Evolutionary conservation across 1,284 basidiomycete genomes (phyloP).

Genomic region (Puccinia coronata): DNA sequence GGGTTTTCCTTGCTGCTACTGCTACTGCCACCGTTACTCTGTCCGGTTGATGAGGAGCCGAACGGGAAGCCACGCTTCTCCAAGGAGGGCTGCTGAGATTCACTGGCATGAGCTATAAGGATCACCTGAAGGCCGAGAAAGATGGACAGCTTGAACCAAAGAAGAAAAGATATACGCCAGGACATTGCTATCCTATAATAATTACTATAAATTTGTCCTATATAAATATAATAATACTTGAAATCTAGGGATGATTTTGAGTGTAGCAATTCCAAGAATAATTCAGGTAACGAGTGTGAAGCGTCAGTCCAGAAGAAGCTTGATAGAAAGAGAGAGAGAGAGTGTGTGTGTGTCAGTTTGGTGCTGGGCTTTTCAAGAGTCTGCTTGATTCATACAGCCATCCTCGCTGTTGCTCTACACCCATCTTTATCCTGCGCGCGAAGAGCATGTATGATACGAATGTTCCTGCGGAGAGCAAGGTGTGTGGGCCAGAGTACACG

Average conservation of each 20-base stretch:
- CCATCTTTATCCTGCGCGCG: not conserved
- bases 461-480: not conserved
- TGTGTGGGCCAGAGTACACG: not conserved
- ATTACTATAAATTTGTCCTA: not conserved
- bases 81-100: not conserved
- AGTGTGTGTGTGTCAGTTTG: too few species aligned
- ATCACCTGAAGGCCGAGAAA: constrained; percentile 12
- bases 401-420: not conserved
- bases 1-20: not conserved
- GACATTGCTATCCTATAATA: not conserved
- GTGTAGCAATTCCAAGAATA: not conserved
- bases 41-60: constrained; percentile 6
- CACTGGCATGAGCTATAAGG: constrained; percentile 12
- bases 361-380: not conserved
- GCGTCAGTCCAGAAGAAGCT: not conserved
- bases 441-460: not conserved
- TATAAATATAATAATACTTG: too few species aligned
- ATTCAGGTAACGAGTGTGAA: constrained; percentile 5
- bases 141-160: not conserved
- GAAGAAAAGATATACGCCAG: too few species aligned
- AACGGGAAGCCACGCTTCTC: constrained; percentile 13
- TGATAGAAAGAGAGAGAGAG: not conserved
- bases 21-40: not conserved
- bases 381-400: constrained; percentile 4
- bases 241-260: not conserved